Base-by-base conservation (phyloP, 1,284 basidiomycete species). In the Sporisorium scitamineum region DNA sequence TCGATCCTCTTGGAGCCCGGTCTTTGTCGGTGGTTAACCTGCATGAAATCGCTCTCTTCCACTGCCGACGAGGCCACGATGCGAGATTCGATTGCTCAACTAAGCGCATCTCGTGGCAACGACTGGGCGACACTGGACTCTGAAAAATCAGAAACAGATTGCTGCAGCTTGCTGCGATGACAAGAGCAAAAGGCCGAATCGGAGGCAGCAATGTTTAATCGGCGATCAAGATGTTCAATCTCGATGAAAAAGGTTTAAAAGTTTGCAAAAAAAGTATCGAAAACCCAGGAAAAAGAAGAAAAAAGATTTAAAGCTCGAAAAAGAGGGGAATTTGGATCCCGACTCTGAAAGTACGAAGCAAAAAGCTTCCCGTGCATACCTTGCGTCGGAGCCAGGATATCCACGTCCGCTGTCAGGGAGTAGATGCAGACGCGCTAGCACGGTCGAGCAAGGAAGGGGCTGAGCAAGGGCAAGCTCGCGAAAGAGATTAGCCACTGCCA, bases 221-320 rank as follows among this genome's bases (percentile, higher is more conserved):
- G 48, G 48, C 48, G 29, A 50, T 50, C 29, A 20, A 31, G 5
- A 31, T 31, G 48, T 50, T 50, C 48, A 13, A 50, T 50, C 48
- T 50, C 48, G 48, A 50, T 50, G 13, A 11, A 50, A 31, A 31
- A 47, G 27, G 3, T n/a, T 45, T 45, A n/a, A 45, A 45, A 45
- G 22, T 45, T 45, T 45, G 41, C 41, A 42, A 42, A 42, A 6
- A 22, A 45, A 22, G 14, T 39, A 18, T n/a, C 8, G 27, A n/a
- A 39, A 37, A 53, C 11, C 6, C 20, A 24, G n/a, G 32, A 20
- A 53, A 34, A 39, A 39, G 16, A 14, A 53, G 14, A 27, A 53
- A 53, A 39, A 41, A 39, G 7, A 39, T 39, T 39, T 39, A 37
- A 13, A 37, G 34, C 34, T 37, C 34, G 3, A 37, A 37, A 14